These are phyloP conservation scores for Mucor plumbeus DNA, from an alignment of 371 early-diverging fungal genomes.

Conservation along the genomic window DNA sequence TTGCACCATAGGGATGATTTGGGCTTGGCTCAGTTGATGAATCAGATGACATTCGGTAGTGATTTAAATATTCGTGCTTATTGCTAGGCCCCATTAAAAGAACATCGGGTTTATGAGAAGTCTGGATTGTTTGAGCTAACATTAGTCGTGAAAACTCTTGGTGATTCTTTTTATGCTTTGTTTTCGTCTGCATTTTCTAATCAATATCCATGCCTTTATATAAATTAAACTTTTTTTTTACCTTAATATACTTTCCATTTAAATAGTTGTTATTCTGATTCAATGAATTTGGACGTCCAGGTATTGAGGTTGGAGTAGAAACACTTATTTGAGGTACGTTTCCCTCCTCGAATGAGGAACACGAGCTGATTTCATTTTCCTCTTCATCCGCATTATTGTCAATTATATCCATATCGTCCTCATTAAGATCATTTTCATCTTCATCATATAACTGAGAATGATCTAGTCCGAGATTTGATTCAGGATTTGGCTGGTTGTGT, in stretches of 20 bases:
- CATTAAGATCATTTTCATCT: background rate
- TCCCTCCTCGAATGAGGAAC: background rate
- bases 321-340: slow-evolving; percentile 17
- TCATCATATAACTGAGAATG: slow-evolving; percentile 1
- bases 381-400: slow-evolving; percentile 17
- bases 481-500: background rate
- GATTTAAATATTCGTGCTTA: background rate
- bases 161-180: slow-evolving; percentile 29
- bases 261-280: background rate
- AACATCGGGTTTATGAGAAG: background rate
- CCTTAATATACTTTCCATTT: slow-evolving; percentile 12
- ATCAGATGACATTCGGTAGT: slow-evolving; percentile 9
- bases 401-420: slow-evolving; percentile 1
- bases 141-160: slow-evolving; percentile 38
- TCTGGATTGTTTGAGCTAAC: slow-evolving; percentile 39
- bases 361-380: background rate
- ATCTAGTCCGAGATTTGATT: slow-evolving; percentile 3
- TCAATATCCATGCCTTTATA: background rate
- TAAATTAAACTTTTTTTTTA: background rate
- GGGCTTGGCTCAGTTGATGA: slow-evolving; percentile 12
- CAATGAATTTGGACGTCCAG: background rate
- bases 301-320: background rate
- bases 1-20: slow-evolving; percentile 33
- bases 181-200: slow-evolving; percentile 15
- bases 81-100: background rate